Base-by-base conservation (phyloP, 140 eudicot genomes). In the Ambrosia hybrid region DNA sequence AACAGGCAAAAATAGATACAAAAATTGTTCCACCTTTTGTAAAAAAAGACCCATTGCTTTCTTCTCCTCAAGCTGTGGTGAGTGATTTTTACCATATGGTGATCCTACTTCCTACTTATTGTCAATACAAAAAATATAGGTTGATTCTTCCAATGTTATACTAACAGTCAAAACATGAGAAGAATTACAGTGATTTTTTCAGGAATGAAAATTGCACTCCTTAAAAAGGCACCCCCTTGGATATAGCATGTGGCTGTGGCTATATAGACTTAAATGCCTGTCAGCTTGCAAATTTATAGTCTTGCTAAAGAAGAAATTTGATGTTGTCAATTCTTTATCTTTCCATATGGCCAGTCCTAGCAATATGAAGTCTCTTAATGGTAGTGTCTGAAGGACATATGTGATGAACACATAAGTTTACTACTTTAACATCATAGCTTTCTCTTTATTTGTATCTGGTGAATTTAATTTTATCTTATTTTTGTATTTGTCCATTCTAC, bases 351-450 rank as follows among this genome's bases (percentile, higher is more conserved):
- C 70, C 61, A 68, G 39, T 74, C 26, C 69, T 68, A 68, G n/a
- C 80, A 76, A 59, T 76, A 7, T 60, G 65, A 68, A 76, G 70
- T 68, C 70, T 45, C 68, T 60, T 57, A 70, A 16, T 11, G 70
- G 52, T 58, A 76, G 52, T 68, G 68, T 11, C 63, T 34, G 41
- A 12, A 60, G 33, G 70, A 12, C 65, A 39, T 58, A 56, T 38
- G 65, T 11, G n/a, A 67, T 67, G 60, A 58, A 46, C 64, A 38
- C 38, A 61, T 3, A 15, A 16, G 65, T 68, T 48, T 43, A 59
- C 65, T 70, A 51, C 75, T 48, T 56, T 75, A 14, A 16, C 70
- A 46, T 68, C 51, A 58, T 68, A 57, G 17, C 17, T 16, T 58
- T 59, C 57, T 17, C 68, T 67, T n/a, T 13, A 66, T 55, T 75